Evolutionary conservation across 83 land plant species (phyloP).

Genomic region (Picea abies): DNA sequence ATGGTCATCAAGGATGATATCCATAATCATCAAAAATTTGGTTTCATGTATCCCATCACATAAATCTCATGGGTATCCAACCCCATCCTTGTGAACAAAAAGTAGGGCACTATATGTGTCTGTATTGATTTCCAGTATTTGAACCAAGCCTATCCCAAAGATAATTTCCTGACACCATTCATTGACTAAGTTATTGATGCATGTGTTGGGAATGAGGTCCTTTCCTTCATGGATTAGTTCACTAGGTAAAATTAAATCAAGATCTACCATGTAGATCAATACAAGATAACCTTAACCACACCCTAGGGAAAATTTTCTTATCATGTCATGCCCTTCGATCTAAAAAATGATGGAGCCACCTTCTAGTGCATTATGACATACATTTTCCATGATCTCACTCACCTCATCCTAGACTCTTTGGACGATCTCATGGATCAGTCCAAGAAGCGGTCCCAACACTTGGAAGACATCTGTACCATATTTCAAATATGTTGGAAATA

Average conservation of each 20-base stretch:
- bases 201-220: not conserved
- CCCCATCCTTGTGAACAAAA: too few species aligned
- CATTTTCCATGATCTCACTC: not conserved
- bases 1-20: too few species aligned
- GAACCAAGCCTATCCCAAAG: too few species aligned
- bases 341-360: not conserved
- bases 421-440: not conserved
- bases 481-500: not conserved
- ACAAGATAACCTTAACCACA: not conserved
- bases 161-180: too few species aligned
- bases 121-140: too few species aligned
- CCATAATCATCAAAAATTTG: too few species aligned
- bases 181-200: too few species aligned
- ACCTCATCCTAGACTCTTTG: not conserved
- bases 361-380: not conserved
- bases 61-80: too few species aligned
- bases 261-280: not conserved
- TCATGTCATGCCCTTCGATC: not conserved
- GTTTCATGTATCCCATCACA: too few species aligned
- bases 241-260: not conserved
- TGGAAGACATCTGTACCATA: not conserved
- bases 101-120: too few species aligned
- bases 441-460: not conserved
- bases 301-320: not conserved
- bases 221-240: not conserved